Evolutionary conservation across 2,329 filamentous ascomycete genomes (phyloP).

Genomic region (Coccinonectria pachysandricola): DNA sequence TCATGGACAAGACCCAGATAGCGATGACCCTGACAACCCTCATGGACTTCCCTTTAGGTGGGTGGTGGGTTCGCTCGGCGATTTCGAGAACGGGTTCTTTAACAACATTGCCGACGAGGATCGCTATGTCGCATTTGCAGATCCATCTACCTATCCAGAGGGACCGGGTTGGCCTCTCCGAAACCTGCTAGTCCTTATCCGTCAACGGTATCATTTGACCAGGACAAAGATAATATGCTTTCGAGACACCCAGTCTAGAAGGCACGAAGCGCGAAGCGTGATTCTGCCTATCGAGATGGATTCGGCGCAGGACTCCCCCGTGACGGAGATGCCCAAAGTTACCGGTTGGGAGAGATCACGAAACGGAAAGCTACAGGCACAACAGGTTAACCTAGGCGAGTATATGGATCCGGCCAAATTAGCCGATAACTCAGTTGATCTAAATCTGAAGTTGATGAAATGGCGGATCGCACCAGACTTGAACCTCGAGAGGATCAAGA

Average conservation of each 20-base stretch:
- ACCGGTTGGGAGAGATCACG: conserved; percentile 91
- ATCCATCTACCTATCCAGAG: conserved; percentile 81
- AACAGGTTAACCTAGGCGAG: conserved; percentile 73
- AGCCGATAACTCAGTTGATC: conserved; percentile 87
- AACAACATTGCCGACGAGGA: conserved; percentile 59
- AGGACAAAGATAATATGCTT: conserved; percentile 83
- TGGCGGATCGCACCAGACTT: conserved; percentile 90
- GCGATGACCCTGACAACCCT: conserved; percentile 37
- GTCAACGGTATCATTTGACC: conserved; percentile 67
- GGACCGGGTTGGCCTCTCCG: conserved; percentile 89
- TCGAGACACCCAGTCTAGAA: conserved; percentile 65
- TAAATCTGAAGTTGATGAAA: conserved; percentile 97
- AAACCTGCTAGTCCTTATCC: conserved; percentile 76
- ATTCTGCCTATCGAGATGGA: conserved; percentile 59
- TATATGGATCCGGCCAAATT: conserved; percentile 86
- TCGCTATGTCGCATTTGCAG: conserved; percentile 75
- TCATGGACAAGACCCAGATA: conserved; percentile 31
- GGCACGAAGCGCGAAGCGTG: conserved; percentile 73
- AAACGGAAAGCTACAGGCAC: conserved; percentile 65
- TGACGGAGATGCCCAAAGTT: conserved; percentile 65
- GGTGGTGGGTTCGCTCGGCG: conserved; percentile 64
- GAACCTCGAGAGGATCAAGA: conserved; percentile 79
- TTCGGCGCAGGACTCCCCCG: conserved; percentile 30
- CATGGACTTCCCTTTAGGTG: conserved; percentile 56
- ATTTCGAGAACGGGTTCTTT: conserved; percentile 85